Conservation (phyloP, 345 rosid genomes). For the Draba incana region DNA sequence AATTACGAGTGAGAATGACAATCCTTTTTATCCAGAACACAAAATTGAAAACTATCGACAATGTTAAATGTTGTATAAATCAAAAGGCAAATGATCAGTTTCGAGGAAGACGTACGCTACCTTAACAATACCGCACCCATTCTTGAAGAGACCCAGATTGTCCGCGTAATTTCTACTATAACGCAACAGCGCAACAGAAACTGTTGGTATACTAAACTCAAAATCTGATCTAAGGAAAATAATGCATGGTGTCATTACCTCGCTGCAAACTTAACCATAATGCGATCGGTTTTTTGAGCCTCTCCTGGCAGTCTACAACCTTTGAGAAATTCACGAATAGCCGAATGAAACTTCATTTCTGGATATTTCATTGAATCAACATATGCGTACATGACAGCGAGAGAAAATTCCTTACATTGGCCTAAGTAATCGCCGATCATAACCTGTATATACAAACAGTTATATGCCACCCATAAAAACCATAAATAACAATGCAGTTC, state of each 20-base stretch:
- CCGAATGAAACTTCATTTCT: constrained; percentile 81
- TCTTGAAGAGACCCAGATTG: constrained; percentile 90
- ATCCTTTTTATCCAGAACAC: no score
- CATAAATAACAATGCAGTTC: constrained; percentile 23
- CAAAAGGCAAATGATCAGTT: no score
- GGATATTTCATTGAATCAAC: constrained; percentile 90
- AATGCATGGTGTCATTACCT: constrained; percentile 53
- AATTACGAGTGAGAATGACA: no score
- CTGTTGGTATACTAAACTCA: constrained; percentile 21
- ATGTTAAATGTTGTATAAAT: no score
- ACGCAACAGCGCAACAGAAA: constrained; percentile 35
- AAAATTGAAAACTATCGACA: no score
- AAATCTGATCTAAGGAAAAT: not conserved
- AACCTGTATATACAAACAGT: constrained; percentile 63
- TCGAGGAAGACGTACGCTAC: no score
- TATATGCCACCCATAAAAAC: constrained; percentile 39
- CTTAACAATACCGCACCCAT: constrained; percentile 36
- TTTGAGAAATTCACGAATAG: constrained; percentile 92
- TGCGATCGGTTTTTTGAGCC: constrained; percentile 98
- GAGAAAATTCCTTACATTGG: constrained; percentile 94
- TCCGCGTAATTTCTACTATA: constrained; percentile 88
- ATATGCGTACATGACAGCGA: constrained; percentile 97
- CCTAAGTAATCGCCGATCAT: constrained; percentile 97
- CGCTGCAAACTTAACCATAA: constrained; percentile 98
- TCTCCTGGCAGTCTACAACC: constrained; percentile 99